These are phyloP conservation scores for Penicillium sp. DNA, from an alignment of 2,329 filamentous ascomycete genomes.

Conservation along the genomic window DNA sequence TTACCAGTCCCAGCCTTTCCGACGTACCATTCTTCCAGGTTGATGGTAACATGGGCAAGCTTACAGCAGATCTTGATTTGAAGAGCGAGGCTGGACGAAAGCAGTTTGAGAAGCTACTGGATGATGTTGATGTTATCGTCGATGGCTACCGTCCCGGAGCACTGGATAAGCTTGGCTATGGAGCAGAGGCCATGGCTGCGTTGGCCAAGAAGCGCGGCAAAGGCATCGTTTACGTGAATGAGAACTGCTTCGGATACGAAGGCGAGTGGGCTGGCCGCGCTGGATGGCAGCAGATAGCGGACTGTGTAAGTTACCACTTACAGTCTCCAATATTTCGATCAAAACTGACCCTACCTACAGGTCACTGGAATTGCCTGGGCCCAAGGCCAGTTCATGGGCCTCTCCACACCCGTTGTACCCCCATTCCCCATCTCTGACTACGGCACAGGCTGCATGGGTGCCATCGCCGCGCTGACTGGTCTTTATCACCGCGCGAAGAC, in stretches of 20 bases:
- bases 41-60: constrained; percentile 71
- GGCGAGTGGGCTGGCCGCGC: constrained; percentile 62
- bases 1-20: constrained; percentile 64
- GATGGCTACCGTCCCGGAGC: constrained; percentile 70
- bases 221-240: constrained; percentile 68
- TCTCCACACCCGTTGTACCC: constrained; percentile 40
- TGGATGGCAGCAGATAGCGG: constrained; percentile 71
- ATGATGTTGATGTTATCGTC: constrained; percentile 63
- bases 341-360: constrained; percentile 22
- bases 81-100: constrained; percentile 54
- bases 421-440: constrained; percentile 60
- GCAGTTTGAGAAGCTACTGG: constrained; percentile 59
- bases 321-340: not conserved
- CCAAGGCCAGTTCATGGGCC: constrained; percentile 43
- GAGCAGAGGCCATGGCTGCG: constrained; percentile 53
- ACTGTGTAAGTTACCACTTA: constrained; percentile 52
- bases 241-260: constrained; percentile 68
- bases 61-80: constrained; percentile 63
- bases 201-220: constrained; percentile 56
- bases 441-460: constrained; percentile 69
- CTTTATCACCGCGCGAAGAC: constrained; percentile 60
- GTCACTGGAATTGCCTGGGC: constrained; percentile 44
- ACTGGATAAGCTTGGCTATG: constrained; percentile 63
- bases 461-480: constrained; percentile 63
- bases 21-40: constrained; percentile 73